These are phyloP conservation scores for Desmodesmus armatus DNA, from an alignment of 139 green algal genomes.

Conservation along the genomic window DNA sequence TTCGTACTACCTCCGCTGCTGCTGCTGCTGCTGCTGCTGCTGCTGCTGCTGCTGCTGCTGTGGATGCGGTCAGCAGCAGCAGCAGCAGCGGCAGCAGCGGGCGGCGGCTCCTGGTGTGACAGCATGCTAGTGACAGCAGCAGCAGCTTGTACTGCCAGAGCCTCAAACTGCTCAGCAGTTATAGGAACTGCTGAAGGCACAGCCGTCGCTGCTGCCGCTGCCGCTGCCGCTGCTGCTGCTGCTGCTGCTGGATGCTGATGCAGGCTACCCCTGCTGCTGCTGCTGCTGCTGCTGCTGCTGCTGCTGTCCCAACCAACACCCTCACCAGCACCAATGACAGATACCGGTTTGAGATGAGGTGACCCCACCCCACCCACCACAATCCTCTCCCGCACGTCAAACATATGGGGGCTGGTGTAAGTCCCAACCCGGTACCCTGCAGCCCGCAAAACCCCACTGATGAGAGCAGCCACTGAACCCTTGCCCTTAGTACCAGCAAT, in stretches of 20 bases:
- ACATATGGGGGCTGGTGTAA: conserved; percentile 91
- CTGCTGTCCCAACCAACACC: not conserved
- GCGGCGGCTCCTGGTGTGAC: not conserved
- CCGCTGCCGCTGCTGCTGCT: not conserved
- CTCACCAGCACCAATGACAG: not conserved
- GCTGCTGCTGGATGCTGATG: not conserved
- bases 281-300: conserved; percentile 16
- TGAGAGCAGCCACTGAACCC: conserved; percentile 78
- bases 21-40: conserved; percentile 26
- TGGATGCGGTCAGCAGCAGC: not conserved
- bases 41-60: conserved; percentile 9
- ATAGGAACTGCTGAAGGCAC: conserved; percentile 77
- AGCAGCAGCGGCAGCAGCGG: conserved; percentile 1
- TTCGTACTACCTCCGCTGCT: conserved; percentile 9
- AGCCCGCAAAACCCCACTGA: conserved; percentile 70
- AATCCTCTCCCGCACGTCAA: conserved; percentile 82
- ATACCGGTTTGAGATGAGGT: no score
- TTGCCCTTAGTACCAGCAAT: conserved; percentile 95
- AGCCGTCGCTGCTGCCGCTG: conserved; percentile 31
- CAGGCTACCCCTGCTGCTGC: not conserved
- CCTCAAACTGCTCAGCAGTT: conserved; percentile 68
- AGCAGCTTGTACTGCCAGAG: not conserved
- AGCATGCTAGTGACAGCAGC: not conserved
- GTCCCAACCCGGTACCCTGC: conserved; percentile 72
- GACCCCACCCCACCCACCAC: conserved; percentile 50